Evolutionary conservation across 2,329 filamentous ascomycete genomes (phyloP).

Genomic region (Trichoderma hamatum): DNA sequence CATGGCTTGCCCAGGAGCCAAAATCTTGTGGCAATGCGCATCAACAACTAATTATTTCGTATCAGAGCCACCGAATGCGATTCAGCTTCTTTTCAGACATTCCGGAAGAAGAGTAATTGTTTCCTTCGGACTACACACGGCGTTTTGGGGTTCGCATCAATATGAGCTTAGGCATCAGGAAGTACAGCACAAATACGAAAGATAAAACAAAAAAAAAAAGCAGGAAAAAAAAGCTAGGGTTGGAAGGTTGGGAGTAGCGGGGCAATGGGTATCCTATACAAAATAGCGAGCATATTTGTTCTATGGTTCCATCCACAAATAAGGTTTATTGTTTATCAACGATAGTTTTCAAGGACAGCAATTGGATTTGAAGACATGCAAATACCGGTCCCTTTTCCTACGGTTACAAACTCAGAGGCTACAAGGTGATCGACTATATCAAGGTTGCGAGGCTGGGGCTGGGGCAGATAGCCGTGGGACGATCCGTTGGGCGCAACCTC

Average conservation of each 20-base stretch:
- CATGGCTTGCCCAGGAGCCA: not conserved
- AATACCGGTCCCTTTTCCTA: constrained; percentile 2
- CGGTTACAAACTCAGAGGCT: not conserved
- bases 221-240: constrained; percentile 20
- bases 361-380: constrained; percentile 27
- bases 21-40: not conserved
- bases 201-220: constrained; percentile 8
- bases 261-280: constrained; percentile 34
- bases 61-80: constrained; percentile 75
- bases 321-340: constrained; percentile 31
- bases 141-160: constrained; percentile 25
- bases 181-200: constrained; percentile 17
- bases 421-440: constrained; percentile 3
- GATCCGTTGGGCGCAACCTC: not conserved
- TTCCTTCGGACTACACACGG: constrained; percentile 24
- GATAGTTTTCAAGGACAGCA: constrained; percentile 35
- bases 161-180: constrained; percentile 26
- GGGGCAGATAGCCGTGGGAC: not conserved
- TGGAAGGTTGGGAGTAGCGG: constrained; percentile 25
- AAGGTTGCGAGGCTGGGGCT: not conserved
- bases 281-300: constrained; percentile 42
- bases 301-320: constrained; percentile 35
- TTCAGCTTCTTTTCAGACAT: constrained; percentile 73
- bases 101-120: constrained; percentile 56
- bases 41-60: constrained; percentile 34